A percentile compares a stretch with the other conserved stretches of the same genome.
These are phyloP conservation scores for Phytophthora brassicae DNA, from an alignment of 352 stramenopile species.

Conservation along the genomic window DNA sequence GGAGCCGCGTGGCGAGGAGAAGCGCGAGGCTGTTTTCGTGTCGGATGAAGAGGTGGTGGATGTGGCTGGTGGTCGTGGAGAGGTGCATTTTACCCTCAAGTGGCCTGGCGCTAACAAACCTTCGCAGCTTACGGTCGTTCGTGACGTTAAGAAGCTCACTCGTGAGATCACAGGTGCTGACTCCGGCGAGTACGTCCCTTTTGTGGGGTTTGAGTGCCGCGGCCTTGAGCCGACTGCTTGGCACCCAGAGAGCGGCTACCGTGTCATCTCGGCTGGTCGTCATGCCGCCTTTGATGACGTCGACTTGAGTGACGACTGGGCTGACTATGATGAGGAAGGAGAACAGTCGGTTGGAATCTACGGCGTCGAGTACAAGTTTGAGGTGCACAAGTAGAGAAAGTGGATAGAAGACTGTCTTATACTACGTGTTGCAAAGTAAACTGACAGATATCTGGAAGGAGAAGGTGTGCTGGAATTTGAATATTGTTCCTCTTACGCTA, in stretches of 20 bases:
- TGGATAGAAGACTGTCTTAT: background rate
- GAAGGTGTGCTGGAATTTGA: background rate
- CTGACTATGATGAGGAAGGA: constrained; percentile 84
- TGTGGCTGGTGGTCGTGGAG: constrained; percentile 69
- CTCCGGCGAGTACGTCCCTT: constrained; percentile 74
- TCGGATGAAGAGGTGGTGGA: constrained; percentile 80
- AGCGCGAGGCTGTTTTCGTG: constrained; percentile 74
- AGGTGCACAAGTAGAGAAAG: constrained; percentile 68
- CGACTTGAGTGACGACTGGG: constrained; percentile 83
- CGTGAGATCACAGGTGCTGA: constrained; percentile 55
- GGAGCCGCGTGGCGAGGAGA: constrained; percentile 77
- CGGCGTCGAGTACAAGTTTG: constrained; percentile 79
- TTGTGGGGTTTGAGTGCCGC: constrained; percentile 87
- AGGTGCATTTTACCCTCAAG: constrained; percentile 85
- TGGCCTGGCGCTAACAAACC: constrained; percentile 84
- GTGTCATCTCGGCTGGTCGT: constrained; percentile 55
- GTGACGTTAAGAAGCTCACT: constrained; percentile 87
- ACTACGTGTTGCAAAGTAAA: background rate
- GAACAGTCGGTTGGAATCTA: constrained; percentile 79
- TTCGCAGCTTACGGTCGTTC: constrained; percentile 79
- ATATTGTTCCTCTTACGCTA: background rate
- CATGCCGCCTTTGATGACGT: constrained; percentile 78
- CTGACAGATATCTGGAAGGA: background rate
- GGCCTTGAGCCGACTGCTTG: constrained; percentile 81
- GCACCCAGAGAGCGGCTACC: constrained; percentile 80